A percentile compares a stretch with the other conserved stretches of the same genome.
phyloP scores from a whole-genome alignment of 192 early-diverging fungal species.

The Coemansia sp. region DNA sequence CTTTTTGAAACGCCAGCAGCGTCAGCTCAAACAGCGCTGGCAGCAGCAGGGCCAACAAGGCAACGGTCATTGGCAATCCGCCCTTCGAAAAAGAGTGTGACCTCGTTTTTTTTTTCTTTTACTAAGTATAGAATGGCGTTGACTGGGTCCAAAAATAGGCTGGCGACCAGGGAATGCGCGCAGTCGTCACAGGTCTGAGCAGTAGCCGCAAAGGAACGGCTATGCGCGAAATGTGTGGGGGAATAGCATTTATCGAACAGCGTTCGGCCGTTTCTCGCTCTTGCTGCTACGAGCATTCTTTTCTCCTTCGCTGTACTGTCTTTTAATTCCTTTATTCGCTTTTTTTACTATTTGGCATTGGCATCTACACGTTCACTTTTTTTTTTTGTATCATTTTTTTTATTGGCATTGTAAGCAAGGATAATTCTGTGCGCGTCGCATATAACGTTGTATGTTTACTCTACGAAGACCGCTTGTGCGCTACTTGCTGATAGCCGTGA shows the following conservation, averaged over 20 bases:
- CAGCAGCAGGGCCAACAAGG: not conserved
- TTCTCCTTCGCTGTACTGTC: constrained; percentile 1
- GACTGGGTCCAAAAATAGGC: not conserved
- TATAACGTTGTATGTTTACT: constrained; percentile 20
- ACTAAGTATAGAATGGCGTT: not conserved
- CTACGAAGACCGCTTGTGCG: constrained; percentile 43
- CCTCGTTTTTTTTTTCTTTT: no score
- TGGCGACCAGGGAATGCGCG: not conserved
- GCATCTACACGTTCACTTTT: not conserved
- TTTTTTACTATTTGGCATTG: not conserved
- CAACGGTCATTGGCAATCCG: not conserved
- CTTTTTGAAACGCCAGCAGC: constrained; percentile 12
- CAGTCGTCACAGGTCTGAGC: not conserved
- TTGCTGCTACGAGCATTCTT: not conserved
- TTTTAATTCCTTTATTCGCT: not conserved
- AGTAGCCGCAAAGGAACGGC: not conserved
- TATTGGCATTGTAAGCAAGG: not conserved
- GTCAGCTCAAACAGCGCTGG: constrained; percentile 10
- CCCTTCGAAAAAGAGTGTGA: not conserved
- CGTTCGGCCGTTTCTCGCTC: not conserved
- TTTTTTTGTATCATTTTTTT: not conserved
- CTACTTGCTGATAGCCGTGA: constrained; percentile 37
- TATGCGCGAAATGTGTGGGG: not conserved
- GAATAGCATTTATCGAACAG: not conserved
- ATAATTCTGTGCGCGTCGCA: not conserved